Percentiles rank a stretch among this genome's conserved stretches.
phyloP scores from a whole-genome alignment of 441 rosid species.

The Breynia disticha region DNA sequence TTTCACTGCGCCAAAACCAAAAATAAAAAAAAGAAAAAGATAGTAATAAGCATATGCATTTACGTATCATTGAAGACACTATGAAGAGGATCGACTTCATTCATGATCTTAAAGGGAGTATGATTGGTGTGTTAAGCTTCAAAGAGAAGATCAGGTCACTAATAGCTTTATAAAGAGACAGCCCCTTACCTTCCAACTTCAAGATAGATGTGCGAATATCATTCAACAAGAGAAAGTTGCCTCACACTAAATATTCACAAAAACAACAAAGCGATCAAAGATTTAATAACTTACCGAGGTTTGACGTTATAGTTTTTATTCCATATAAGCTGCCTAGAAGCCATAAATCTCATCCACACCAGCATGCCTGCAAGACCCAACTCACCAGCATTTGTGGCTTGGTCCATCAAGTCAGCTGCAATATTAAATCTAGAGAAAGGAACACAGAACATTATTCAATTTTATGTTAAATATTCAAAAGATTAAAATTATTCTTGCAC shows the following conservation, averaged over 20 bases:
- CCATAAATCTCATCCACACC: slow-evolving; percentile 99
- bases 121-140: no score
- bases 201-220: no score
- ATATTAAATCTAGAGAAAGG: slow-evolving; percentile 67
- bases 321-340: slow-evolving; percentile 97
- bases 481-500: background rate
- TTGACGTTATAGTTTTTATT: slow-evolving; percentile 98
- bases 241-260: no score
- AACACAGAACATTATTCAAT: slow-evolving; percentile 1
- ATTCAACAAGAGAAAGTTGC: no score
- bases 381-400: slow-evolving; percentile 69
- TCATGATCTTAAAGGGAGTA: no score
- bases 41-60: background rate
- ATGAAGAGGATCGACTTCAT: no score
- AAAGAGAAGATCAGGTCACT: no score
- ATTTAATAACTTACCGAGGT: slow-evolving; percentile 57
- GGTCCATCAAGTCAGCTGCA: slow-evolving; percentile 78
- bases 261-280: background rate
- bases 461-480: slow-evolving; percentile 8
- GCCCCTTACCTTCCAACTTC: no score
- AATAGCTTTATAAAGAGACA: no score
- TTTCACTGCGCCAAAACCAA: slow-evolving; percentile 57
- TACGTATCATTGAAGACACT: no score
- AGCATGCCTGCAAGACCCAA: slow-evolving; percentile 87
- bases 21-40: slow-evolving; percentile 6